Base-by-base conservation (phyloP, 345 rosid species). In the Anastatica hierochuntica region DNA sequence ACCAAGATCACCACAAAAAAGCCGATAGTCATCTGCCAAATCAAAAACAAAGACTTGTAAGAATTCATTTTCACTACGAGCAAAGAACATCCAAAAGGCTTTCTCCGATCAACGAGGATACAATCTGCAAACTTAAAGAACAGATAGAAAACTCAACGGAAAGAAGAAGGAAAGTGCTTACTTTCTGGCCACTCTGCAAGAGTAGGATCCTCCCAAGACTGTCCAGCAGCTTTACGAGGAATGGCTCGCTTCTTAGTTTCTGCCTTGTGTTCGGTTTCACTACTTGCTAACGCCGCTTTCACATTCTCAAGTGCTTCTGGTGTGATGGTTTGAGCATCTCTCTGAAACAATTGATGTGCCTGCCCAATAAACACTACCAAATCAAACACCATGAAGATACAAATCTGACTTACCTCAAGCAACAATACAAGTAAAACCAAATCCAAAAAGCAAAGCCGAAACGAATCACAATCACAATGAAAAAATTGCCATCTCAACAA, bases 171-270 rank as follows among this genome's bases (percentile, higher is more conserved):
- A 21, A 9, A 46, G 50, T 43, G 42, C 76, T 47, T 75, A 92
- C 98, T 92, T 72, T 92, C 98, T 23, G 98, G 98, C 98, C 98
- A 92, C 5, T 92, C 96, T 3, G 98, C 67, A 65, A 92, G 96
- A 0, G 90, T 85, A 4, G 95, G 95, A 77, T 92, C 98, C 76
- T 92, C 98, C 98, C 95, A 92, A 10, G 74, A 23, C 53, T 78
- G 96, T 13, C 98, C 96, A 27, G 98, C 96, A 51, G 96, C 98
- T 81, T 83, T 92, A 41, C 95, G 94, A 58, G 98, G 98, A 69
- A 92, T 12, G 0, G 95, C 94, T 78, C 83, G 85, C 84, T 81
- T 92, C 47, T 79, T 92, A 6, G 85, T 78, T 68, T 92, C 98
- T 0, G 88, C 86, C 63, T 88, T 92, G 63, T 83, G 94, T 67